These are phyloP conservation scores for Coniferiporia sulphurascens DNA, from an alignment of 1,284 basidiomycete genomes.

Conservation along the genomic window DNA sequence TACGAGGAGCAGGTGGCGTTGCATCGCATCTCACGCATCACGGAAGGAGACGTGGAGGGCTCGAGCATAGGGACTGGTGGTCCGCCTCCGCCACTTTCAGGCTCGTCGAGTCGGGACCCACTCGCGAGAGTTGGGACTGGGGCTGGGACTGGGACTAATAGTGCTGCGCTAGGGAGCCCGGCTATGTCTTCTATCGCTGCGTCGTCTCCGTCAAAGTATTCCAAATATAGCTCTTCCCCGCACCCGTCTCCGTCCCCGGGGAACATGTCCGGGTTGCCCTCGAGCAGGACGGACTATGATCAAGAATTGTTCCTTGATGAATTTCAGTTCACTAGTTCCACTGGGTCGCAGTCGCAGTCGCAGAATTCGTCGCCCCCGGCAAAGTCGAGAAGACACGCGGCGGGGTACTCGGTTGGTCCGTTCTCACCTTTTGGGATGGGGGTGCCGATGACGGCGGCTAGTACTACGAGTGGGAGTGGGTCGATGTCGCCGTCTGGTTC, in stretches of 20 bases:
- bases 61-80: neutral
- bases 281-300: neutral
- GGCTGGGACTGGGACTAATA: no score
- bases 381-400: neutral
- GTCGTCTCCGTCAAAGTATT: slow-evolving; percentile 11
- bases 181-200: neutral
- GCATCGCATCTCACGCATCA: slow-evolving; percentile 16
- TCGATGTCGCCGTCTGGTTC: slow-evolving; percentile 4
- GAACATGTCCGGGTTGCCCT: neutral
- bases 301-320: slow-evolving; percentile 16
- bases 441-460: slow-evolving; percentile 10
- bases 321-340: slow-evolving; percentile 11
- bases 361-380: neutral
- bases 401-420: neutral
- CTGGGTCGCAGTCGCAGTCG: neutral
- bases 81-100: neutral
- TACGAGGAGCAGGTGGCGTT: slow-evolving; percentile 6
- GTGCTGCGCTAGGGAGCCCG: neutral
- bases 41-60: slow-evolving; percentile 8
- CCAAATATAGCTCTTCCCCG: slow-evolving; percentile 2
- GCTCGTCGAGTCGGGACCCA: neutral
- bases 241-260: neutral
- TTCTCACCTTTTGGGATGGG: neutral
- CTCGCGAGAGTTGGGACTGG: neutral
- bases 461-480: neutral